Conservation (phyloP, 176 grass and related monocot species). For the Cenchrus americanus region DNA sequence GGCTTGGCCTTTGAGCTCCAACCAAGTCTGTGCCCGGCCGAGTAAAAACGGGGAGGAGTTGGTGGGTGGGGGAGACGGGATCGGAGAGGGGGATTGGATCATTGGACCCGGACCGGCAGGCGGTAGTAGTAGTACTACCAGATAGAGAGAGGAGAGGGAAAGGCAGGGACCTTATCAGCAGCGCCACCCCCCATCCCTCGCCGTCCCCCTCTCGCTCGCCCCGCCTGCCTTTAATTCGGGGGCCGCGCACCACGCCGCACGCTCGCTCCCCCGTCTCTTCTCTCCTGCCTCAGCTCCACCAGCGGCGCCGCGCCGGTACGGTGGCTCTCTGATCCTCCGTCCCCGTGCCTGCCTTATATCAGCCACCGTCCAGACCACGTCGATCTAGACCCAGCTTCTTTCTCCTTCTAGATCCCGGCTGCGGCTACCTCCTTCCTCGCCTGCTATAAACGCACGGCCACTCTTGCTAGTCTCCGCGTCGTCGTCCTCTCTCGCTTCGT, state of each 20-base stretch:
- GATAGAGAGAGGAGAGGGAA: neutral
- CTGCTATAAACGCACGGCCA: constrained; percentile 18
- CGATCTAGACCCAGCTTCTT: neutral
- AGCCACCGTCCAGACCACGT: neutral
- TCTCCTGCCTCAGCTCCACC: neutral
- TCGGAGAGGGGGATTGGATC: neutral
- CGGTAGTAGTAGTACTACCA: no score
- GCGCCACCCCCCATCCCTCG: constrained; percentile 53
- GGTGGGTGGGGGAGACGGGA: constrained; percentile 43
- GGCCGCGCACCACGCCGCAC: constrained; percentile 33
- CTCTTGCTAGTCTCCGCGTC: neutral
- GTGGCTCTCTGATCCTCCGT: constrained; percentile 4
- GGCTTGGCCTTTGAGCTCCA: neutral
- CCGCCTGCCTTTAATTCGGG: constrained; percentile 44
- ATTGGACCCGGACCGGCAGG: neutral
- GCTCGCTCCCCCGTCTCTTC: neutral
- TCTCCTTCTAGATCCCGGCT: constrained; percentile 11
- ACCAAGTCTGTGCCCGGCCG: neutral
- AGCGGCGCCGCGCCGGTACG: neutral
- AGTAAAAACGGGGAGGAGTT: constrained; percentile 48
- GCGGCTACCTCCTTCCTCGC: neutral
- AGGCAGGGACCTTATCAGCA: constrained; percentile 52
- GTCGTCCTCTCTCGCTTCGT: constrained; percentile 15
- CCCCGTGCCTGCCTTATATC: neutral
- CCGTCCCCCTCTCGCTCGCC: constrained; percentile 32